Percentiles rank a stretch among this genome's conserved stretches.
phyloP scores from a whole-genome alignment of 2,329 filamentous ascomycete genomes.

The Colletotrichum sublineola region DNA sequence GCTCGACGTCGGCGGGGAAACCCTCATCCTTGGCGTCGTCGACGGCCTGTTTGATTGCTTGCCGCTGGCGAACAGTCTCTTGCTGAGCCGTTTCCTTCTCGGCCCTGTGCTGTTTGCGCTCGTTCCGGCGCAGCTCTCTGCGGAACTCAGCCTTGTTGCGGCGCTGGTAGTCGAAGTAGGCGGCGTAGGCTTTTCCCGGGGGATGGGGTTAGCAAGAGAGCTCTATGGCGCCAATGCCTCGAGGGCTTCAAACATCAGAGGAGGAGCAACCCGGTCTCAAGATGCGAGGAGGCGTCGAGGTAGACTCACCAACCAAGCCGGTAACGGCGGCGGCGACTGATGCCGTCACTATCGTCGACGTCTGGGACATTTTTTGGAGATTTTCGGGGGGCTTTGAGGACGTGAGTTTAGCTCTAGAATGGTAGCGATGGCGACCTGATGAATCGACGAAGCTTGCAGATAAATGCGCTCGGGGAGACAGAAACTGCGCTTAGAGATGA shows the following conservation, averaged over 20 bases:
- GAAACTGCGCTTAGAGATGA: conserved; percentile 23
- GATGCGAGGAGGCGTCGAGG: conserved; percentile 19
- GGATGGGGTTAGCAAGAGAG: conserved; percentile 39
- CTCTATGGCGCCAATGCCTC: conserved; percentile 14
- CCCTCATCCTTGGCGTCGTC: conserved; percentile 89
- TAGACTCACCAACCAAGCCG: conserved; percentile 68
- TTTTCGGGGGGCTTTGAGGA: conserved; percentile 42
- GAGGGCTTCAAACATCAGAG: conserved; percentile 24
- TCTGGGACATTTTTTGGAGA: conserved; percentile 50
- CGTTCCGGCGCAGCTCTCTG: conserved; percentile 78
- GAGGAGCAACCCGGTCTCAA: background rate
- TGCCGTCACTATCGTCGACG: conserved; percentile 70
- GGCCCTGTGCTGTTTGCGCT: conserved; percentile 77
- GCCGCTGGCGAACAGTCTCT: conserved; percentile 75
- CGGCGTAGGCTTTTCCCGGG: conserved; percentile 67
- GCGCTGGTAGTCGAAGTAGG: conserved; percentile 78
- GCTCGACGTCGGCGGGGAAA: conserved; percentile 90
- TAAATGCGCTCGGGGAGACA: conserved; percentile 8
- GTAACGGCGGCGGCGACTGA: conserved; percentile 72
- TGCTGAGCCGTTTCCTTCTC: conserved; percentile 80
- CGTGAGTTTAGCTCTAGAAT: conserved; percentile 20
- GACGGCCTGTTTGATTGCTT: conserved; percentile 80
- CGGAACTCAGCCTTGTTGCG: conserved; percentile 75
- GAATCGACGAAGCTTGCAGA: background rate
- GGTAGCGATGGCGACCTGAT: conserved; percentile 6